phyloP scores from a whole-genome alignment of 202 grass and related monocot genomes.

The Cymbopogon flexuosus region DNA sequence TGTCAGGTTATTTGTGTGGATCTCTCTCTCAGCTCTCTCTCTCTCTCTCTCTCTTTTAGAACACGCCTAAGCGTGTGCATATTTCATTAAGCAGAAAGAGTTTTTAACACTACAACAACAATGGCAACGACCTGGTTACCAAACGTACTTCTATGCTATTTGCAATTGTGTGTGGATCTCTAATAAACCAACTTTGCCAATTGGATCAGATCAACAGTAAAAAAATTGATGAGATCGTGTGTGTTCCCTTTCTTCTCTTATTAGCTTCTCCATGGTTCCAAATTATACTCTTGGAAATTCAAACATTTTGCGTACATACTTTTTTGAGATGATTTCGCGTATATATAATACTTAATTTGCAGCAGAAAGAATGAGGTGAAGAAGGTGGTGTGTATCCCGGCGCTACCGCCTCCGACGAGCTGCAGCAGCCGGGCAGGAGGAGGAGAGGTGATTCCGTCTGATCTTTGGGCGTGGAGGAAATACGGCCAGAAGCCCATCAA shows the following conservation, averaged over 20 bases:
- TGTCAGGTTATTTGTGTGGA: not conserved
- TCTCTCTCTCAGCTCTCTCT: no score
- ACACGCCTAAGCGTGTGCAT: no score
- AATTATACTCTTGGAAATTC: not conserved
- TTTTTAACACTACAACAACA: no score
- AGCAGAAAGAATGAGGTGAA: slow-evolving; percentile 69
- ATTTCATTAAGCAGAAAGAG: no score
- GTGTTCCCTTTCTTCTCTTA: not conserved
- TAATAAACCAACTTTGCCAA: no score
- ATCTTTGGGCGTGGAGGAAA: slow-evolving; percentile 94
- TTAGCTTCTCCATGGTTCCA: not conserved
- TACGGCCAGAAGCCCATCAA: slow-evolving; percentile 92
- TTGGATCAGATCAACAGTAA: no score
- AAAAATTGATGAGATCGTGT: no score
- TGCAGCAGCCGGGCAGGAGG: slow-evolving; percentile 39
- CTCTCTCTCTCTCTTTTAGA: no score
- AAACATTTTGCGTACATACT: no score
- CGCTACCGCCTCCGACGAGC: slow-evolving; percentile 38
- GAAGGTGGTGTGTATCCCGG: slow-evolving; percentile 86
- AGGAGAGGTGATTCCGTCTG: slow-evolving; percentile 78
- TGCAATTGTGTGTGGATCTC: not conserved
- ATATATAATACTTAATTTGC: not conserved
- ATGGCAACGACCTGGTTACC: no score
- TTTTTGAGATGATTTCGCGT: not conserved
- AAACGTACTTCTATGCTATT: no score